Conservation (phyloP, 2,329 filamentous ascomycete genomes). For the Pseudogymnoascus sp. region DNA sequence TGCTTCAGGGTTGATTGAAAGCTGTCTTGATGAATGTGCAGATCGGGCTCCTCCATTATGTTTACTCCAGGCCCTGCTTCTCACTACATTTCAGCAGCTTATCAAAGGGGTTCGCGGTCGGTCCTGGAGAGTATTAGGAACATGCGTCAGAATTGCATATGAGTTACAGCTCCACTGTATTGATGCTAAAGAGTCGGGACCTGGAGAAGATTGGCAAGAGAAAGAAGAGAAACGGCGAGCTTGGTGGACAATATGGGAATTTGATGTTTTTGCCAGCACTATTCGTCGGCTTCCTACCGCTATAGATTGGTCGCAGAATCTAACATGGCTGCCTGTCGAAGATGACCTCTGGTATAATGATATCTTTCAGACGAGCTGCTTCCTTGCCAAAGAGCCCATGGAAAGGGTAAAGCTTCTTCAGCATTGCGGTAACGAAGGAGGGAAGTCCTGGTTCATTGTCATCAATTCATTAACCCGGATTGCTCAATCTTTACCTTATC, state of each 20-base stretch:
- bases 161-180: slow-evolving; percentile 16
- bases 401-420: slow-evolving; percentile 28
- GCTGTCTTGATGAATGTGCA: slow-evolving; percentile 25
- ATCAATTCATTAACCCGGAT: slow-evolving; percentile 33
- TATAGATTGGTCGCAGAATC: slow-evolving; percentile 30
- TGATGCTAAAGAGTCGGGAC: slow-evolving; percentile 13
- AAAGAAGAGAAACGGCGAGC: slow-evolving; percentile 31
- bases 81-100: slow-evolving; percentile 30
- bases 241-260: slow-evolving; percentile 36
- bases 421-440: slow-evolving; percentile 26
- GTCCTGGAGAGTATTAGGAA: slow-evolving; percentile 28
- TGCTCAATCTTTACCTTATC: slow-evolving; percentile 27
- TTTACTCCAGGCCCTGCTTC: slow-evolving; percentile 30
- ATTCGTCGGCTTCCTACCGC: slow-evolving; percentile 31
- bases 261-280: slow-evolving; percentile 35
- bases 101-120: slow-evolving; percentile 29
- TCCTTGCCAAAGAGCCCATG: slow-evolving; percentile 25
- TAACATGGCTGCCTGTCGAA: slow-evolving; percentile 29
- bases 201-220: slow-evolving; percentile 18
- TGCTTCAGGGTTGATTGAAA: slow-evolving; percentile 23
- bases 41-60: slow-evolving; percentile 29
- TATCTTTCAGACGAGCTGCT: slow-evolving; percentile 22
- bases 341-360: slow-evolving; percentile 29
- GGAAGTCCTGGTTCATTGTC: slow-evolving; percentile 33
- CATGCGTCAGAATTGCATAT: slow-evolving; percentile 22